phyloP scores from a whole-genome alignment of 768 basidiomycete genomes.

The Leucosporidium yakuticum region DNA sequence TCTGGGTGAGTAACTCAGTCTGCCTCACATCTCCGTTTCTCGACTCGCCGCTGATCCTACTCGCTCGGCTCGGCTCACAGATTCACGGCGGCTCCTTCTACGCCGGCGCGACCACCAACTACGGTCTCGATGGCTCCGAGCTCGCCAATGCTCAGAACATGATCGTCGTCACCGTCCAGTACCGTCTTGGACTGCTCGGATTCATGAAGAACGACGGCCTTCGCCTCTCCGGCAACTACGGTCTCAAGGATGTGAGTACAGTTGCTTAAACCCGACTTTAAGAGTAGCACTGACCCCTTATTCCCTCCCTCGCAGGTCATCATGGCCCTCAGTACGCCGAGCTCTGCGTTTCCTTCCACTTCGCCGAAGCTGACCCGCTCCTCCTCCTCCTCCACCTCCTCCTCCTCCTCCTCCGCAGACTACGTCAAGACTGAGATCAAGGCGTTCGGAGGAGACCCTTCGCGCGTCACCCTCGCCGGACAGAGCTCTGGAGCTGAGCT shows the following conservation, averaged over 20 bases:
- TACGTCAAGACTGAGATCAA: constrained; percentile 59
- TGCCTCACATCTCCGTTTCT: background rate
- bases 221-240: constrained; percentile 54
- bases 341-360: background rate
- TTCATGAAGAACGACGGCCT: constrained; percentile 25
- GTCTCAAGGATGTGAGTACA: constrained; percentile 51
- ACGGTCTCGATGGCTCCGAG: constrained; percentile 70
- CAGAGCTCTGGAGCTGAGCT: constrained; percentile 51
- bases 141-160: constrained; percentile 65
- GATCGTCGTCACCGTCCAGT: constrained; percentile 75
- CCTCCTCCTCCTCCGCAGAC: constrained; percentile 39
- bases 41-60: background rate
- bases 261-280: no score
- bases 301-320: constrained; percentile 44
- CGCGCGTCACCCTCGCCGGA: constrained; percentile 49
- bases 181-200: constrained; percentile 70
- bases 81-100: constrained; percentile 80
- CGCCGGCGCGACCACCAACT: constrained; percentile 61
- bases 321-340: constrained; percentile 50
- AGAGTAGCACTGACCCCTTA: no score
- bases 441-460: constrained; percentile 63
- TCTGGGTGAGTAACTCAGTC: constrained; percentile 38
- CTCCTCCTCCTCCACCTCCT: no score
- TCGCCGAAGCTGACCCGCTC: background rate
- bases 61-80: constrained; percentile 47